Evolutionary conservation across 768 basidiomycete species (phyloP), one percentile per base, ranked within the genome.

Genomic region (Agrocybe praecox): DNA sequence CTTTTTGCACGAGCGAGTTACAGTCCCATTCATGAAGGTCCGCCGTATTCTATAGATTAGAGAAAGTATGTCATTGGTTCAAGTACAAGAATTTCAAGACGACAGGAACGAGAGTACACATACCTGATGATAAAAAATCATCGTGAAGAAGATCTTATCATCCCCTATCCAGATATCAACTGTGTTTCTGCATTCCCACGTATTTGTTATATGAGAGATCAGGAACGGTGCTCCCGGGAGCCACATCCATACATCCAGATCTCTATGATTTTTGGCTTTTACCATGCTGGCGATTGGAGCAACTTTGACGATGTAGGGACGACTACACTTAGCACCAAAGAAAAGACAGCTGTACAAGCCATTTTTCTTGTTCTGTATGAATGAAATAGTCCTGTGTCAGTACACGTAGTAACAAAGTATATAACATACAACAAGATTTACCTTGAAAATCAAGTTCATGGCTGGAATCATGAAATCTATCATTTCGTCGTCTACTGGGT

Each of bases 221-320:
- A 47, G n/a, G 33, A 36, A 34, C 11, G 55, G 55, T 7, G 23
- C 34, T 6, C 43, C 49, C 18, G 55, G 55, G 8, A 56, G 49
- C 55, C 55, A 56, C 15, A 49, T 3, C 21, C 43, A 56, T 2
- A 56, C 48, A 45, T 56, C 55, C 40, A 56, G 29, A 24, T 56
- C 55, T 15, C 18, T 8, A 18, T 56, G 55, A 6, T 34, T 48
- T 6, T 5, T 9, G 1, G 48, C 48, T 21, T 5, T 17, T 2
- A 6, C 10, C 17, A 46, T 8, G n/a, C 55, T 40, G 2, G 49
- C 36, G 7, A 56, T n/a, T 3, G 24, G 17, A 21, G 48, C 34
- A 6, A 50, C 42, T 17, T 56, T 34, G 10, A 43, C 43, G 14
- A 15, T 10, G 12, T 49, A 49, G 3, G 33, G 14, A 2, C 42